Percentiles rank a stretch among this genome's conserved stretches.
phyloP scores from a whole-genome alignment of 2,329 filamentous ascomycete species.

The Emergomyces orientalis region DNA sequence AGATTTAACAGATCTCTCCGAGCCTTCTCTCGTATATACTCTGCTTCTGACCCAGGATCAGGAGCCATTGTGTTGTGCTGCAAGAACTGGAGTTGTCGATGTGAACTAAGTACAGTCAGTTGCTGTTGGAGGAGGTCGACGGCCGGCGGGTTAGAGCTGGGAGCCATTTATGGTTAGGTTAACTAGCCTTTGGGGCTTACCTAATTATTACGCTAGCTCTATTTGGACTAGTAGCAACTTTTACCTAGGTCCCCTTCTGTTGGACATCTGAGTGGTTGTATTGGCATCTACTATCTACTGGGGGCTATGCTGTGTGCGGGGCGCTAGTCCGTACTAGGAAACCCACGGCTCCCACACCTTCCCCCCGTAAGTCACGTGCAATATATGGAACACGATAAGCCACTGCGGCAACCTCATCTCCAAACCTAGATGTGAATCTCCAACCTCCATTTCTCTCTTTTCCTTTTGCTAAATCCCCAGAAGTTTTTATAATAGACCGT shows the following conservation, averaged over 20 bases:
- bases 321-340: too few relatives aligned
- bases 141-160: background rate
- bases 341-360: too few relatives aligned
- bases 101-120: background rate
- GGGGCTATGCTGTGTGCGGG: too few relatives aligned
- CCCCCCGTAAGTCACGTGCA: background rate
- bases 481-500: background rate
- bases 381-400: background rate
- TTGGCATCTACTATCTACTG: too few relatives aligned
- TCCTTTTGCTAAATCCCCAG: background rate
- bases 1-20: slow-evolving; percentile 82
- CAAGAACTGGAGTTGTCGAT: background rate
- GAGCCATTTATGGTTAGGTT: background rate
- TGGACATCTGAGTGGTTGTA: too few relatives aligned
- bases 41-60: slow-evolving; percentile 36
- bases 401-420: background rate
- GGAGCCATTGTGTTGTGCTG: slow-evolving; percentile 31
- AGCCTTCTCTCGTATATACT: slow-evolving; percentile 47
- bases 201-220: background rate
- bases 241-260: too few relatives aligned
- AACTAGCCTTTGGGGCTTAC: background rate
- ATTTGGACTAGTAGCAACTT: background rate
- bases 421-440: background rate
- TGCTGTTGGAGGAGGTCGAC: background rate
- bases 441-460: background rate